Base-by-base conservation (phyloP, 1,139 yeast genomes). In the Taiozyma onychis region DNA sequence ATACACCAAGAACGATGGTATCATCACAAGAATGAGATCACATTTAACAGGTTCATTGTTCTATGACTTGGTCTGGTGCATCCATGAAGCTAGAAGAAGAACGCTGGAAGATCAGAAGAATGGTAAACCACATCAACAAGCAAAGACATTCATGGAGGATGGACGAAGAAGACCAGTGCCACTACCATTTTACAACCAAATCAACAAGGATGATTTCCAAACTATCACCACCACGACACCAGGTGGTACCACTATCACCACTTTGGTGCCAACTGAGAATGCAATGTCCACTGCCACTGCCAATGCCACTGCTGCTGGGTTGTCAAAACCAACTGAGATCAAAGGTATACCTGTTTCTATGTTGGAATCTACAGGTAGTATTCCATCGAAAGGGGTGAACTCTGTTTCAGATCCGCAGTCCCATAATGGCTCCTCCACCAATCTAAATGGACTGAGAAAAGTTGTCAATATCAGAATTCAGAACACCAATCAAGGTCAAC, bases 51-150 rank as follows among this genome's bases (percentile, higher is more conserved):
- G 95, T 0, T 89, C 97, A 0, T 70, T 91, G 50, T 91, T 91
- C 62, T 91, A 91, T 65, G 98, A 91, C 67, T 75, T 91, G 51
- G 93, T 91, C 21, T 90, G 96, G 93, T 88, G 96, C 64, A 88
- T 91, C 46, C 97, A 91, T 66, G 97, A 91, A 64, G 97, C 97
- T 0, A 75, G 96, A 65, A 75, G 97, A 64, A 73, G 96, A 53
- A 81, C 84, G 18, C 66, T 80, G 48, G 72, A 76, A 28, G 80
- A 73, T 49, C 78, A 78, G 48, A 68, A 66, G 49, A 65, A 68
- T 45, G 73, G 72, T 2, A 53, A 60, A 39, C 52, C 51, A 1
- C 52, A 60, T 47, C 67, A 60, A 28, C 64, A 62, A 42, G 57
- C 55, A 35, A 55, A 56, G 55, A 62, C 59, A 51, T 14, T 22